Evolutionary conservation across 2,329 filamentous ascomycete species (phyloP), one percentile per base, ranked within the genome.

Genomic region (Didymella segeticola): DNA sequence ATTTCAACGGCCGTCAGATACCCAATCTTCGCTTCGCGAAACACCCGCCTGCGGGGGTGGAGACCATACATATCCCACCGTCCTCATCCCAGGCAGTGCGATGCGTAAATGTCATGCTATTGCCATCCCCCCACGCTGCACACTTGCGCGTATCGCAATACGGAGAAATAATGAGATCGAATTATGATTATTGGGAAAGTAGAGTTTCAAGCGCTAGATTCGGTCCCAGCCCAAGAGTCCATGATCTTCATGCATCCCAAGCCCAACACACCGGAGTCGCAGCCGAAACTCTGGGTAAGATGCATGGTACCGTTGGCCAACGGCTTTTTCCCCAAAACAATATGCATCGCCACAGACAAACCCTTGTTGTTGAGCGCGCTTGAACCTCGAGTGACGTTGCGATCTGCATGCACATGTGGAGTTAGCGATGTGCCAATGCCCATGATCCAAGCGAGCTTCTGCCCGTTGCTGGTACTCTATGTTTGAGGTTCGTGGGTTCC

Each of bases 261-360:
- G n/a, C 17, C 50, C 47, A 51, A 15, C 33, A 15, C 31, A 15
- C 19, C 41, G 41, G 48, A 39, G 50, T 29, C 20, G 15, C 15
- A 26, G 26, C 50, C 49, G 43, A 30, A 53, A 47, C 43, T 26
- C 43, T 30, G 38, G 29, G 37, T n/a, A 3, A n/a, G 19, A 20
- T 8, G 29, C 49, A 43, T n/a, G 29, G 30, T 43, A 52, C 36
- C 42, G 26, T 31, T 39, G 10, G 9, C 12, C 25, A 53, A 43
- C 43, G 30, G 50, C 20, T 17, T 23, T 42, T n/a, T 11, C n/a
- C n/a, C n/a, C n/a, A n/a, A n/a, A n/a, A n/a, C n/a, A n/a, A n/a
- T n/a, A n/a, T n/a, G n/a, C n/a, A n/a, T n/a, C n/a, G n/a, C n/a
- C n/a, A n/a, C 20, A 33, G 39, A 17, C 8, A 34, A 26, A 3